Percentiles rank a stretch among this genome's conserved stretches.
Conservation (phyloP, 2,329 filamentous ascomycete species). For the Ascochyta viciae-villosae region DNA sequence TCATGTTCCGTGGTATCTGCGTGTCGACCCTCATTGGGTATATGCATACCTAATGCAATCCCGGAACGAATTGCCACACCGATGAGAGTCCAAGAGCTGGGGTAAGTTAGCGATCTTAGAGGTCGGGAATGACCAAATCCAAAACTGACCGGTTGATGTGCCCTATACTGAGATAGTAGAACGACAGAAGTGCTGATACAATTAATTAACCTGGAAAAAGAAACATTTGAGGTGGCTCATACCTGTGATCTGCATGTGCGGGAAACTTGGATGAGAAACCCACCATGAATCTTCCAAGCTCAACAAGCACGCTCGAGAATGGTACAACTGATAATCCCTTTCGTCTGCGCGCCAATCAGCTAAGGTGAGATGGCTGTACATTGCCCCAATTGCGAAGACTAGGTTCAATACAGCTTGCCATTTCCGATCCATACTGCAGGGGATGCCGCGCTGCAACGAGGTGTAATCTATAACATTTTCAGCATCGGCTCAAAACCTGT, state of each 20-base stretch:
- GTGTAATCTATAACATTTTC: slow-evolving; percentile 24
- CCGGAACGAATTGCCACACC: slow-evolving; percentile 48
- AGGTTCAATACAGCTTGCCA: slow-evolving; percentile 51
- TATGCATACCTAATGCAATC: slow-evolving; percentile 46
- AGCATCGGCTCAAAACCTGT: not conserved
- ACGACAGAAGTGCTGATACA: slow-evolving; percentile 37
- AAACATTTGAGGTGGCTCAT: not conserved
- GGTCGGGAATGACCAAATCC: not conserved
- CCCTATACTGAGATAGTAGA: slow-evolving; percentile 50
- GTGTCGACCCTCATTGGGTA: slow-evolving; percentile 41
- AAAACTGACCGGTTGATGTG: slow-evolving; percentile 49
- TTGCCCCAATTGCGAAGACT: slow-evolving; percentile 52
- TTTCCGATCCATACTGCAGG: slow-evolving; percentile 23
- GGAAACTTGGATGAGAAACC: slow-evolving; percentile 42
- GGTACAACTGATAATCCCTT: slow-evolving; percentile 47
- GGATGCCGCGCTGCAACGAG: slow-evolving; percentile 22
- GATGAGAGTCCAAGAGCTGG: slow-evolving; percentile 48
- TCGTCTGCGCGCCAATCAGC: slow-evolving; percentile 33
- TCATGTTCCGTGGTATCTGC: slow-evolving; percentile 40
- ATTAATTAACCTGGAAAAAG: not conserved
- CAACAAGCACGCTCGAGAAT: slow-evolving; percentile 45
- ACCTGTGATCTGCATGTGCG: slow-evolving; percentile 47
- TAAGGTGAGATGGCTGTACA: slow-evolving; percentile 41
- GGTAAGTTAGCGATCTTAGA: not conserved
- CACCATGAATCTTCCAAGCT: slow-evolving; percentile 35